phyloP scores from a whole-genome alignment of 1,284 basidiomycete species.

The Sporisorium scitamineum region DNA sequence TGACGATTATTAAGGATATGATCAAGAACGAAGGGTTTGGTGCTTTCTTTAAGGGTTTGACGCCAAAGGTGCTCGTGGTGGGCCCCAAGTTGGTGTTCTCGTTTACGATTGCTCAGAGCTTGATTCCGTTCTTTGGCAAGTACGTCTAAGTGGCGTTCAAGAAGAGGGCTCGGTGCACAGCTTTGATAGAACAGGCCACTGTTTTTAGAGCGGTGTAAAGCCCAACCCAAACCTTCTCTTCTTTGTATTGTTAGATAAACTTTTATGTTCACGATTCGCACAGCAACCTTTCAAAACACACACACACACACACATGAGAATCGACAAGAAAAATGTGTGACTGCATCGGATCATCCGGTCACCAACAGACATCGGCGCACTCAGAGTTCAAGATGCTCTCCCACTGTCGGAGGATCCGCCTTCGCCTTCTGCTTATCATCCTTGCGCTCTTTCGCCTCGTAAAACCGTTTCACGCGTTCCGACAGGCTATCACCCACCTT shows the following conservation, averaged over 20 bases:
- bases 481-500: conserved; percentile 47
- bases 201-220: background rate
- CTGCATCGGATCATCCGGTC: background rate
- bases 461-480: conserved; percentile 49
- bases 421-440: background rate
- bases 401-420: background rate
- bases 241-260: conserved; percentile 19
- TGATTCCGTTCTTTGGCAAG: conserved; percentile 93
- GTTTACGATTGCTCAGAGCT: conserved; percentile 93
- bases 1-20: conserved; percentile 87
- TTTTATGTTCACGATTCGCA: background rate
- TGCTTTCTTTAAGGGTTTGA: conserved; percentile 97
- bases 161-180: too few species aligned
- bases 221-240: background rate
- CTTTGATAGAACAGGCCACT: background rate
- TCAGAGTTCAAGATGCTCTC: conserved; percentile 26
- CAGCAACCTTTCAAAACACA: background rate
- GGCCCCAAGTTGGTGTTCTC: conserved; percentile 98
- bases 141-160: conserved; percentile 45
- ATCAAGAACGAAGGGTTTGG: conserved; percentile 84
- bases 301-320: conserved; percentile 6
- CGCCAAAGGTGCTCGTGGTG: conserved; percentile 84
- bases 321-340: background rate
- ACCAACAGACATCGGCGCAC: too few species aligned
- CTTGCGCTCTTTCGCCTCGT: conserved; percentile 30